Percentiles rank a stretch among this genome's conserved stretches.
Conservation (phyloP, 2,329 filamentous ascomycete species). For the Colletotrichum musae region DNA sequence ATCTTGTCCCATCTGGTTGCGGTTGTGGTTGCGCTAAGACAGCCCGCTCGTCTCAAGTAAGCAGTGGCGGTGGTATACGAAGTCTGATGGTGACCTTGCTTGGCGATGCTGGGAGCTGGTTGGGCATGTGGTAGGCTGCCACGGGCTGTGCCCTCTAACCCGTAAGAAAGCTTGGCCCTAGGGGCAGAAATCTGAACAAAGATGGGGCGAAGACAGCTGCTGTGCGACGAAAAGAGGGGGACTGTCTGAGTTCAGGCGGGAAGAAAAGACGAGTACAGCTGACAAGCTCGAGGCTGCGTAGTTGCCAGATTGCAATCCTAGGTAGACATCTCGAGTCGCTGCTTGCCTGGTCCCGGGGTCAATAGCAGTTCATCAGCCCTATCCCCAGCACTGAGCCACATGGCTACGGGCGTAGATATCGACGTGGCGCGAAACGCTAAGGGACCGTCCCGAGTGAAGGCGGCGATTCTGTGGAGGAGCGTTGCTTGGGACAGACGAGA, state of each 20-base stretch:
- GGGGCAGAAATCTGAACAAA: conserved; percentile 22
- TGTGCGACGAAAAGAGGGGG: conserved; percentile 18
- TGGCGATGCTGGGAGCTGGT: conserved; percentile 11
- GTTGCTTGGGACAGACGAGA: conserved; percentile 1
- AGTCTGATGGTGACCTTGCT: conserved; percentile 11
- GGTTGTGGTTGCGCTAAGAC: conserved; percentile 13
- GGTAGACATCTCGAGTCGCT: conserved; percentile 4
- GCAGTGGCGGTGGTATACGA: conserved; percentile 11
- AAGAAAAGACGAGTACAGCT: conserved; percentile 21
- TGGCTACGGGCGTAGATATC: conserved; percentile 1
- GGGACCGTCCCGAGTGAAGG: conserved; percentile 21
- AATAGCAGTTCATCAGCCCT: conserved; percentile 6
- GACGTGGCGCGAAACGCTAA: conserved; percentile 11
- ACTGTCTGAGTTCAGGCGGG: conserved; percentile 24
- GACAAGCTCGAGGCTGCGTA: neutral
- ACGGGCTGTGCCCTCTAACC: conserved; percentile 19
- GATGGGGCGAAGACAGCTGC: conserved; percentile 19
- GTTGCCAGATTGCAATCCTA: neutral
- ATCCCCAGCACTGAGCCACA: conserved; percentile 16
- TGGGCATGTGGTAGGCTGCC: conserved; percentile 14
- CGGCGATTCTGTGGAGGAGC: conserved; percentile 1
- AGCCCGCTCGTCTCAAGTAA: conserved; percentile 19
- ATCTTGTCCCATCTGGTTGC: conserved; percentile 24
- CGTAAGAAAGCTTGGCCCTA: neutral
- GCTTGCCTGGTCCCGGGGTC: conserved; percentile 13